A percentile compares a stretch with the other conserved stretches of the same genome.
Conservation (phyloP, 2,329 filamentous ascomycete genomes). For the Alternaria sp. region DNA sequence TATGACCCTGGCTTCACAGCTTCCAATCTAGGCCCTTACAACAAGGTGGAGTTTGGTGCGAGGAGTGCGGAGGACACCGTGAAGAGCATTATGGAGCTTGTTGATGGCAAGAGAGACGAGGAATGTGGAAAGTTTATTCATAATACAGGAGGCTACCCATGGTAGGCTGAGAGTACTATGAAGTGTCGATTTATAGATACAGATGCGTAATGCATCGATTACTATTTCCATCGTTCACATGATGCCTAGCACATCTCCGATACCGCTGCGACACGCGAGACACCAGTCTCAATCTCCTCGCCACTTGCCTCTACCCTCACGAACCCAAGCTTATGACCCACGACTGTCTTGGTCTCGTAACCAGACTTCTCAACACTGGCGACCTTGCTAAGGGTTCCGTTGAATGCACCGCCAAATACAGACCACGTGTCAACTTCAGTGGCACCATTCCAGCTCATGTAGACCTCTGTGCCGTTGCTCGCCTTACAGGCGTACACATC, state of each 20-base stretch:
- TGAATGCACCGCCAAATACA: not conserved
- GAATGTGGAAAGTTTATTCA: slow-evolving; percentile 43
- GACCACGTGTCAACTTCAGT: slow-evolving; percentile 8
- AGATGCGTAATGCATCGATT: not conserved
- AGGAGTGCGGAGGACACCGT: slow-evolving; percentile 42
- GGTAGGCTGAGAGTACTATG: slow-evolving; percentile 17
- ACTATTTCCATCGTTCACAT: not conserved
- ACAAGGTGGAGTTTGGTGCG: slow-evolving; percentile 46
- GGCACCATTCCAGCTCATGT: slow-evolving; percentile 20
- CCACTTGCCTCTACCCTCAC: not conserved
- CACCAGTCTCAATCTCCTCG: not conserved
- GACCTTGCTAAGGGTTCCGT: not conserved
- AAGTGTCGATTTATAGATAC: not conserved
- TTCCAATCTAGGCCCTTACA: slow-evolving; percentile 41
- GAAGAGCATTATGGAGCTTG: slow-evolving; percentile 43
- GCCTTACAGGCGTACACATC: slow-evolving; percentile 7
- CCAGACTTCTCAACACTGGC: not conserved
- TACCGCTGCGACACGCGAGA: not conserved
- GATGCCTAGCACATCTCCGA: not conserved
- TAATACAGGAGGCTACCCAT: slow-evolving; percentile 40
- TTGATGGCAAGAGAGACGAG: slow-evolving; percentile 47
- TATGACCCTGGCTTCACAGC: slow-evolving; percentile 50
- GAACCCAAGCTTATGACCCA: not conserved
- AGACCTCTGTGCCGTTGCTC: slow-evolving; percentile 2
- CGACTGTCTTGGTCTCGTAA: not conserved